Evolutionary conservation across 345 rosid genomes (phyloP).

Genomic region (Trapa bicornis): DNA sequence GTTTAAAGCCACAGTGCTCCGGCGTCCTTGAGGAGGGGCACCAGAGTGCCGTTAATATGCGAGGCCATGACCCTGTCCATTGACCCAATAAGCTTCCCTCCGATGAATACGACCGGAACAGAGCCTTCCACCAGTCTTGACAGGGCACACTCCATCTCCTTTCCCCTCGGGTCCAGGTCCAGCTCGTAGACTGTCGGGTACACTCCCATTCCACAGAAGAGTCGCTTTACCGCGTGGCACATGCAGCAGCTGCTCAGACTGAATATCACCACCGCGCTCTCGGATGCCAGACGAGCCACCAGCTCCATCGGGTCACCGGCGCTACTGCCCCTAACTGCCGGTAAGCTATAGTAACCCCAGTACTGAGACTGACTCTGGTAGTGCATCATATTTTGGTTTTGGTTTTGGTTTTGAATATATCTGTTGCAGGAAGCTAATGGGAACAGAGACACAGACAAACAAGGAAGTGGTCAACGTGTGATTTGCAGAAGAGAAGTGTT

Average conservation of each 20-base stretch:
- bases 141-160: slow-evolving; percentile 40
- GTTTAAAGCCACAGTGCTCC: slow-evolving; percentile 64
- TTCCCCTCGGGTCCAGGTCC: slow-evolving; percentile 47
- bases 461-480: neutral
- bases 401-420: too few species aligned
- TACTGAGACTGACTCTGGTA: slow-evolving; percentile 10
- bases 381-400: slow-evolving; percentile 8
- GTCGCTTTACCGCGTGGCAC: slow-evolving; percentile 63
- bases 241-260: slow-evolving; percentile 53
- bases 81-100: slow-evolving; percentile 50
- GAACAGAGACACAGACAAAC: neutral
- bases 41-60: slow-evolving; percentile 52
- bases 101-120: slow-evolving; percentile 49
- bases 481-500: neutral
- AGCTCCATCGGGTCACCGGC: slow-evolving; percentile 28
- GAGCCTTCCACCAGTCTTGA: slow-evolving; percentile 24
- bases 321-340: slow-evolving; percentile 5
- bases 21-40: slow-evolving; percentile 64
- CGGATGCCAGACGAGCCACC: slow-evolving; percentile 37
- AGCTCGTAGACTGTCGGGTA: slow-evolving; percentile 48
- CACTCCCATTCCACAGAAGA: slow-evolving; percentile 64
- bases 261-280: slow-evolving; percentile 59
- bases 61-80: slow-evolving; percentile 60
- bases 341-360: slow-evolving; percentile 6
- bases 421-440: neutral